Conservation (phyloP, 148 eudicot species). For the Dianthus caryophyllus region DNA sequence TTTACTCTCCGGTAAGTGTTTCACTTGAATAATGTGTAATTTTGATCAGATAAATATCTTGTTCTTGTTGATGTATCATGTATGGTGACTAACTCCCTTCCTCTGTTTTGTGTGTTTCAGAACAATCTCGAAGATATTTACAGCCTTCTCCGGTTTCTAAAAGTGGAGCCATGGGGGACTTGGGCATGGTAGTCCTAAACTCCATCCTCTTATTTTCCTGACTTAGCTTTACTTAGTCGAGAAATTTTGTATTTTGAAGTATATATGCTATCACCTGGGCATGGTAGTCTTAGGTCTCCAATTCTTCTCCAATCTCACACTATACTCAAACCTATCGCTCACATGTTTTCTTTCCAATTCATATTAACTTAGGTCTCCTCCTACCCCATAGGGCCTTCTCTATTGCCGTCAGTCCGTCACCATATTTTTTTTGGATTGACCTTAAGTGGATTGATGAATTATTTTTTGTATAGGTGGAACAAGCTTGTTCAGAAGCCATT, state of each 20-base stretch:
- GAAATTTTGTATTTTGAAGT: not conserved
- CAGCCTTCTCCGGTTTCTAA: constrained; percentile 92
- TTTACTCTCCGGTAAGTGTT: not conserved
- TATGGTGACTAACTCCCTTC: constrained; percentile 21
- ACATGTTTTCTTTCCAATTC: too few relatives aligned
- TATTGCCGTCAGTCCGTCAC: not conserved
- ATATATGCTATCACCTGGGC: not conserved
- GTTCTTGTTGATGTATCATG: not conserved
- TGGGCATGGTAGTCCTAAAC: constrained; percentile 84
- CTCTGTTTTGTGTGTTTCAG: constrained; percentile 35
- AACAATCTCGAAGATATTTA: constrained; percentile 91
- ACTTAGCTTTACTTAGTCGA: not conserved
- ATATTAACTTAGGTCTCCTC: not conserved
- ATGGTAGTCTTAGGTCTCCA: too few relatives aligned
- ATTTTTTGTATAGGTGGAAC: constrained; percentile 65
- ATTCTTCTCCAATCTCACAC: too few relatives aligned
- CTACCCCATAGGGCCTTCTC: not conserved
- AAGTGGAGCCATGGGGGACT: constrained; percentile 98
- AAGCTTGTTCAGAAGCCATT: constrained; percentile 92
- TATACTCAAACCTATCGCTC: too few relatives aligned
- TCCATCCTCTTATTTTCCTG: not conserved
- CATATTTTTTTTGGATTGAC: not conserved
- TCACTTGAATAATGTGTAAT: not conserved
- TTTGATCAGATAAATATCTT: not conserved
- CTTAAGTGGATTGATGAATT: constrained; percentile 6